These are phyloP conservation scores for Daldinia concentrica DNA, from an alignment of 495 filamentous ascomycete species.

Conservation along the genomic window DNA sequence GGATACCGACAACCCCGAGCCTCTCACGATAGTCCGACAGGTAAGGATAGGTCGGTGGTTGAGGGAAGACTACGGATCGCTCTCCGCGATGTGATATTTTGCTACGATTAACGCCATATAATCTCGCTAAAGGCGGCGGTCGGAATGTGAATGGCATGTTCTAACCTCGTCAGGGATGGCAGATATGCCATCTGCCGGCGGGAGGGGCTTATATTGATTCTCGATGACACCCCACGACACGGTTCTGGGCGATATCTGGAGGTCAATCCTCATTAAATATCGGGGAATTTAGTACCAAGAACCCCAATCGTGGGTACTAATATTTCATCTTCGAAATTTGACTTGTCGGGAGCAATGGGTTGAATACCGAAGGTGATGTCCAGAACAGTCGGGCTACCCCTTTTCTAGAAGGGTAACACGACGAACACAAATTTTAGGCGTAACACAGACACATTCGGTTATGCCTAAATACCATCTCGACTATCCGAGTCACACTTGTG, in stretches of 20 bases:
- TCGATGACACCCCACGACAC: slow-evolving; percentile 30
- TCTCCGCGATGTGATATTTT: neutral
- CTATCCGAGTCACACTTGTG: slow-evolving; percentile 26
- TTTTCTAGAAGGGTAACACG: slow-evolving; percentile 8
- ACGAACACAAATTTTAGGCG: neutral
- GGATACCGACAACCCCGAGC: neutral
- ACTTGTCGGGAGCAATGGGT: slow-evolving; percentile 1
- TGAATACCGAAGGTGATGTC: neutral
- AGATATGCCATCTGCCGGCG: slow-evolving; percentile 26
- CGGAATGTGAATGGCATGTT: slow-evolving; percentile 2
- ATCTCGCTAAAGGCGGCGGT: slow-evolving; percentile 24
- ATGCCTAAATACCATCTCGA: slow-evolving; percentile 31
- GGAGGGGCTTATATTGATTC: slow-evolving; percentile 25
- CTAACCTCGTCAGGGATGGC: neutral
- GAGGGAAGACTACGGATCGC: neutral
- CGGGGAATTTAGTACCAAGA: neutral
- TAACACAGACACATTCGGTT: slow-evolving; percentile 8
- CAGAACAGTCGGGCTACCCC: slow-evolving; percentile 12
- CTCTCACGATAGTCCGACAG: neutral
- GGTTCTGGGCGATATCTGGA: neutral
- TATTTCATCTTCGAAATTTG: neutral
- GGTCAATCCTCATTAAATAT: slow-evolving; percentile 12
- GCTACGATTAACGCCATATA: neutral
- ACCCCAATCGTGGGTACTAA: neutral
- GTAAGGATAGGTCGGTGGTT: neutral